Evolutionary conservation across 2,329 filamentous ascomycete genomes (phyloP).

Genomic region (Claviceps cyperi): DNA sequence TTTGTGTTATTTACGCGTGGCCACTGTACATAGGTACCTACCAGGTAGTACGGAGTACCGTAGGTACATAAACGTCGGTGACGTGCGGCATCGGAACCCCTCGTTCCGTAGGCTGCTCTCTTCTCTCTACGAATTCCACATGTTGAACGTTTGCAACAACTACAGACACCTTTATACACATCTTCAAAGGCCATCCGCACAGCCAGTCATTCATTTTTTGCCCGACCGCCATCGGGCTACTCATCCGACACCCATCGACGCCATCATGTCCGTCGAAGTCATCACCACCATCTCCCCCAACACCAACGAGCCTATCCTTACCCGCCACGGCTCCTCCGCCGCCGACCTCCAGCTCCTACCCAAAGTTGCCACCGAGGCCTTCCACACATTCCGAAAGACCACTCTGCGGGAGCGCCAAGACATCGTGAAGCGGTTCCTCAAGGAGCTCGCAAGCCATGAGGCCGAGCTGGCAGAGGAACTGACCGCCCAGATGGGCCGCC

Average conservation of each 20-base stretch:
- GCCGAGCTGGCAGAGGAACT: slow-evolving; percentile 74
- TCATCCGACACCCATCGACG: neutral
- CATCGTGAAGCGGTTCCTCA: slow-evolving; percentile 68
- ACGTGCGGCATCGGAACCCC: too few relatives aligned
- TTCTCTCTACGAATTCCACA: too few relatives aligned
- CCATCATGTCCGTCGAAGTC: slow-evolving; percentile 46
- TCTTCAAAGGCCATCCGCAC: too few relatives aligned
- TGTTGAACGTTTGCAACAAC: too few relatives aligned
- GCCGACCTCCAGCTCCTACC: slow-evolving; percentile 60
- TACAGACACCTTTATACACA: too few relatives aligned
- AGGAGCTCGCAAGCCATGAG: slow-evolving; percentile 53
- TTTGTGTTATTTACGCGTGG: too few relatives aligned
- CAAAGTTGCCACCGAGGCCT: slow-evolving; percentile 56
- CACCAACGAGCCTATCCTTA: slow-evolving; percentile 73
- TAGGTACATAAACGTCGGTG: too few relatives aligned
- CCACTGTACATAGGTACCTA: too few relatives aligned
- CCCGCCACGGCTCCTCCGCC: slow-evolving; percentile 58
- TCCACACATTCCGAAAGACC: slow-evolving; percentile 62
- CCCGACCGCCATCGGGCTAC: neutral
- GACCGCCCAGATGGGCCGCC: slow-evolving; percentile 89
- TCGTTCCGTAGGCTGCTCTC: too few relatives aligned
- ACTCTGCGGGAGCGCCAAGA: slow-evolving; percentile 59
- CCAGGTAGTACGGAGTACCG: too few relatives aligned
- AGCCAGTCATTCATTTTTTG: too few relatives aligned
- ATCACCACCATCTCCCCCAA: slow-evolving; percentile 76